phyloP scores from a whole-genome alignment of 441 rosid genomes.

The Syzygium malaccense region DNA sequence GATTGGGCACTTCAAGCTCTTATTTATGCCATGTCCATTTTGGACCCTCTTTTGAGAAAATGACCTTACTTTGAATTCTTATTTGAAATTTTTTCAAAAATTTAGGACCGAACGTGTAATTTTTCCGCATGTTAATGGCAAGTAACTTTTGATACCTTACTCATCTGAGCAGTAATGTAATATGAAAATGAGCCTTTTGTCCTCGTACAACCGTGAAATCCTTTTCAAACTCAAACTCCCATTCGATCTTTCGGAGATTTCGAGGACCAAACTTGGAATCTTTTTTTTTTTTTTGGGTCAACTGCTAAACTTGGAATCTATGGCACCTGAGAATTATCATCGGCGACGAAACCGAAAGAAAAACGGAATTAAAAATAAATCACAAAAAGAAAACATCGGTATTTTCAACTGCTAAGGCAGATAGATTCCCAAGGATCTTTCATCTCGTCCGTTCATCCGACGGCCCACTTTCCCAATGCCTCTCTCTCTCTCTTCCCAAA shows the following conservation, averaged over 20 bases:
- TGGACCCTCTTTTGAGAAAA: no score
- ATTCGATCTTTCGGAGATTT: not conserved
- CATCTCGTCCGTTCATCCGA: not conserved
- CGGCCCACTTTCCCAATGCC: not conserved
- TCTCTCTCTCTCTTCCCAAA: not conserved
- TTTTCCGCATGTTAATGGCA: accelerated
- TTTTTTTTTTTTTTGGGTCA: no score
- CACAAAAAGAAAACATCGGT: not conserved
- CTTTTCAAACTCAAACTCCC: not conserved
- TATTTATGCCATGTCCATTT: no score
- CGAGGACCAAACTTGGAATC: not conserved
- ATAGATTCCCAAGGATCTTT: not conserved
- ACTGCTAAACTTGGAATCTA: not conserved
- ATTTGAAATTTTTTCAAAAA: no score
- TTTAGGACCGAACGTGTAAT: not conserved
- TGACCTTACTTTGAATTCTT: no score
- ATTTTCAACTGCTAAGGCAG: not conserved
- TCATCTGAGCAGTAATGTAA: not conserved
- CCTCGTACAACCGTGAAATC: not conserved
- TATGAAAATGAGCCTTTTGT: not conserved
- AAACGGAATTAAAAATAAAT: not conserved
- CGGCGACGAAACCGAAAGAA: not conserved
- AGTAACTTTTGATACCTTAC: not conserved
- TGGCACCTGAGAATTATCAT: not conserved
- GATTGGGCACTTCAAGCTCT: no score